phyloP scores from a whole-genome alignment of 768 basidiomycete species.

The Dacryopinax spathularia region DNA sequence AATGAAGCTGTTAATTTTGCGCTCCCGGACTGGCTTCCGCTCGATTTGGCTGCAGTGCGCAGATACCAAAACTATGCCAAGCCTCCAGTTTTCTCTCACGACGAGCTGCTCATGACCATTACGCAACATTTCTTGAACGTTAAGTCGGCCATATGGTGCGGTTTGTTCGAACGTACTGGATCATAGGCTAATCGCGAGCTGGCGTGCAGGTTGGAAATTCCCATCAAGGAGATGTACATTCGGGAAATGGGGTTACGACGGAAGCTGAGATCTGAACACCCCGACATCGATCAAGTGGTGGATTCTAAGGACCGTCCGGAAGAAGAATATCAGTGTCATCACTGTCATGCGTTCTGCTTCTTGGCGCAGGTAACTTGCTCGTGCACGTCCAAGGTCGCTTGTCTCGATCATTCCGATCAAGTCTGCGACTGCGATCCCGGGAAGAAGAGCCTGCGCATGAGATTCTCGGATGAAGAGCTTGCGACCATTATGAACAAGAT shows the following conservation, averaged over 20 bases:
- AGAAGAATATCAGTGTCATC: slow-evolving; percentile 86
- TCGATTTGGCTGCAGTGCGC: slow-evolving; percentile 74
- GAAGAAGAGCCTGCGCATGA: slow-evolving; percentile 54
- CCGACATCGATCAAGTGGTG: slow-evolving; percentile 49
- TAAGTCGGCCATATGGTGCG: slow-evolving; percentile 84
- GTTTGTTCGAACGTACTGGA: slow-evolving; percentile 11
- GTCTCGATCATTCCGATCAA: slow-evolving; percentile 67
- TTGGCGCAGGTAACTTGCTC: slow-evolving; percentile 79
- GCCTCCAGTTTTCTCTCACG: slow-evolving; percentile 93
- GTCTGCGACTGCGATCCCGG: slow-evolving; percentile 52
- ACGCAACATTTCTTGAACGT: slow-evolving; percentile 88
- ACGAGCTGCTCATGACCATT: slow-evolving; percentile 93
- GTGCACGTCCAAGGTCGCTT: slow-evolving; percentile 66
- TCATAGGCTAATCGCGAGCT: neutral
- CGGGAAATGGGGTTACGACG: slow-evolving; percentile 61
- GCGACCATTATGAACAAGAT: slow-evolving; percentile 51
- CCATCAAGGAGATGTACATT: slow-evolving; percentile 74
- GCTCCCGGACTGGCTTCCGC: slow-evolving; percentile 83
- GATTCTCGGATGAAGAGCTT: slow-evolving; percentile 68
- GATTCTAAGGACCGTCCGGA: slow-evolving; percentile 73
- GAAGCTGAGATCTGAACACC: slow-evolving; percentile 37
- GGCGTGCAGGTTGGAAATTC: slow-evolving; percentile 40
- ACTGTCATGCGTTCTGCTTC: slow-evolving; percentile 92
- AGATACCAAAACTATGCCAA: slow-evolving; percentile 85
- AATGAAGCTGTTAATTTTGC: slow-evolving; percentile 99